These are phyloP conservation scores for Coprinopsis strossmayeri DNA, from an alignment of 768 basidiomycete genomes.

Conservation along the genomic window DNA sequence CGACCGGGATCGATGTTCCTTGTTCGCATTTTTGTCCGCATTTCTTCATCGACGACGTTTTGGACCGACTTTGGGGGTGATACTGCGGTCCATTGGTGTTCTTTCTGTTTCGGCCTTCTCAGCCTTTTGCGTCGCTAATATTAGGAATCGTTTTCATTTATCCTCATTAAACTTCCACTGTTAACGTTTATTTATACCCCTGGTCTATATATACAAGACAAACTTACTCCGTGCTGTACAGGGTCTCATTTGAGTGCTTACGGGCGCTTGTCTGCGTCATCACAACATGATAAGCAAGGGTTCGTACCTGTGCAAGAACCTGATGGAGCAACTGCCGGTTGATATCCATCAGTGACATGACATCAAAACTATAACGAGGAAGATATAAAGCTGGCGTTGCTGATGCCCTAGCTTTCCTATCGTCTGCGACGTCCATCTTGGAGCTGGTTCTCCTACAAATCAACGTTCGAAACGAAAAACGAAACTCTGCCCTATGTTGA, in stretches of 20 bases:
- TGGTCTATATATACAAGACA: too few relatives aligned
- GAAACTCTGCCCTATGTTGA: neutral
- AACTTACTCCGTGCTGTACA: too few relatives aligned
- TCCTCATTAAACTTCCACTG: too few relatives aligned
- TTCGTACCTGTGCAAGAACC: too few relatives aligned
- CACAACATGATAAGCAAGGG: too few relatives aligned
- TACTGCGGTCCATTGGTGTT: conserved; percentile 12
- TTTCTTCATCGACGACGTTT: too few relatives aligned
- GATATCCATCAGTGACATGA: neutral
- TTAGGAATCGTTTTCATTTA: too few relatives aligned
- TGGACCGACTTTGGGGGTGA: conserved; percentile 48
- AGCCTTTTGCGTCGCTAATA: too few relatives aligned
- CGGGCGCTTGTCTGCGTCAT: too few relatives aligned
- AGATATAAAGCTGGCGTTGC: neutral
- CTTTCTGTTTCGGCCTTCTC: conserved; percentile 14
- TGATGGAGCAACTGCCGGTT: too few relatives aligned
- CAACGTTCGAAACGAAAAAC: neutral
- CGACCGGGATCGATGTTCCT: conserved; percentile 36
- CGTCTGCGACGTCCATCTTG: conserved; percentile 2
- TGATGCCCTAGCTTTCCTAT: neutral
- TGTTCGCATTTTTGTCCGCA: conserved; percentile 49
- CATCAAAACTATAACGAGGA: neutral
- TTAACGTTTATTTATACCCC: too few relatives aligned
- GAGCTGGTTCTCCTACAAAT: conserved; percentile 5
- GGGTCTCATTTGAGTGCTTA: too few relatives aligned